Base-by-base conservation (phyloP, 2,329 filamentous ascomycete species). In the Aspergillus bombycis region DNA sequence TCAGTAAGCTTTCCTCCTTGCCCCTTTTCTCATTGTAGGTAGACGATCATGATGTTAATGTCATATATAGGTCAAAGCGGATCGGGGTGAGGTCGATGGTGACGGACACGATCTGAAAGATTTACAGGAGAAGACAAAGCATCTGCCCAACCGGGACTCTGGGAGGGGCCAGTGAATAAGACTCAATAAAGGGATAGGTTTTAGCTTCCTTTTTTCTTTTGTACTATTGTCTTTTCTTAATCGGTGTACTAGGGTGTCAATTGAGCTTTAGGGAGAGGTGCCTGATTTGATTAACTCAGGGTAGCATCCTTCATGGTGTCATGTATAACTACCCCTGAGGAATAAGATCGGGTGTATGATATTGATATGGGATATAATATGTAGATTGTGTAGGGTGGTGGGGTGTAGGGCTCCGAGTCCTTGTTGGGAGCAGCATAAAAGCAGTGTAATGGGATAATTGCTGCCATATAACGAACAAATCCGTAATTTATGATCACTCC, bases 121-220 rank as follows among this genome's bases (percentile, higher is more conserved):
- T 58, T 72, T 90, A 76, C 85, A 89, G 79, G 80, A 89, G 74
- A 81, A 84, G 75, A 89, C 88, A 32, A 87, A 87, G 79, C 71
- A 76, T 65, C 69, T 81, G 11, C 62, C 58, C 0, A 70, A 64
- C 58, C 21, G 41, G 58, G n/a, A n/a, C n/a, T n/a, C n/a, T n/a
- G n/a, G n/a, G 64, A 63, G 43, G 62, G 56, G 82, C 85, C 59
- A 79, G 85, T 74, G 67, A 65, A 71, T 46, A 68, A 70, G 61
- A 53, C 62, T 43, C 60, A 61, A 58, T 65, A 66, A 38, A 63
- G 48, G 54, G 26, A 19, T 50, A 16, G 45, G 34, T 30, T 23
- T 32, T 60, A 36, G 45, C 46, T 60, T 63, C 62, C 46, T 60
- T 62, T 53, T 62, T 57, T 34, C 10, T 57, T 36, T 10, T 45